phyloP scores from a whole-genome alignment of 352 stramenopile species.

The Aphanomyces euteiches region DNA sequence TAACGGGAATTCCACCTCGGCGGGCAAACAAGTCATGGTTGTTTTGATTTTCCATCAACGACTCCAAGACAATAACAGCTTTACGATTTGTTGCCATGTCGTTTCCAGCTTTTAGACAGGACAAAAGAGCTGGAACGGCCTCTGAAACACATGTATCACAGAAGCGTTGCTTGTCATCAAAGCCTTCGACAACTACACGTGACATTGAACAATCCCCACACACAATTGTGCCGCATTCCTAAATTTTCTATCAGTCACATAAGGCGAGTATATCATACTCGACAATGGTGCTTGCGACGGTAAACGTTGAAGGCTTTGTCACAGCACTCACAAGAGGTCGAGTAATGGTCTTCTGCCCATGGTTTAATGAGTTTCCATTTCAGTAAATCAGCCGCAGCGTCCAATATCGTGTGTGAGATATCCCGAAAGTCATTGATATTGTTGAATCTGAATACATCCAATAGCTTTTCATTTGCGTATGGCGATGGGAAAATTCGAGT shows the following conservation, averaged over 20 bases:
- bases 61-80: slow-evolving; percentile 71
- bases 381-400: slow-evolving; percentile 76
- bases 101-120: slow-evolving; percentile 50
- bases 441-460: slow-evolving; percentile 72
- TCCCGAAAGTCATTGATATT: slow-evolving; percentile 44
- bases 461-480: slow-evolving; percentile 76
- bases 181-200: slow-evolving; percentile 74
- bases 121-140: slow-evolving; percentile 66
- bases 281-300: slow-evolving; percentile 76
- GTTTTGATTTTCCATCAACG: slow-evolving; percentile 74
- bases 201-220: slow-evolving; percentile 84
- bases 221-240: slow-evolving; percentile 87
- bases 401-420: slow-evolving; percentile 59
- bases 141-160: slow-evolving; percentile 83
- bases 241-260: background rate
- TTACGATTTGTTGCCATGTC: slow-evolving; percentile 58
- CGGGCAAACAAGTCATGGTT: slow-evolving; percentile 85
- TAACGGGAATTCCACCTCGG: slow-evolving; percentile 58
- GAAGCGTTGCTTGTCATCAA: slow-evolving; percentile 64
- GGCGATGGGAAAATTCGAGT: slow-evolving; percentile 53
- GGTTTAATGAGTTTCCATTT: slow-evolving; percentile 85
- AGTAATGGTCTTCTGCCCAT: slow-evolving; percentile 84
- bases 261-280: slow-evolving; percentile 40
- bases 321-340: slow-evolving; percentile 67
- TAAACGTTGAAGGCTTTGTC: slow-evolving; percentile 78